Conservation (phyloP, 2,329 filamentous ascomycete species). For the Sporothrix phasma region DNA sequence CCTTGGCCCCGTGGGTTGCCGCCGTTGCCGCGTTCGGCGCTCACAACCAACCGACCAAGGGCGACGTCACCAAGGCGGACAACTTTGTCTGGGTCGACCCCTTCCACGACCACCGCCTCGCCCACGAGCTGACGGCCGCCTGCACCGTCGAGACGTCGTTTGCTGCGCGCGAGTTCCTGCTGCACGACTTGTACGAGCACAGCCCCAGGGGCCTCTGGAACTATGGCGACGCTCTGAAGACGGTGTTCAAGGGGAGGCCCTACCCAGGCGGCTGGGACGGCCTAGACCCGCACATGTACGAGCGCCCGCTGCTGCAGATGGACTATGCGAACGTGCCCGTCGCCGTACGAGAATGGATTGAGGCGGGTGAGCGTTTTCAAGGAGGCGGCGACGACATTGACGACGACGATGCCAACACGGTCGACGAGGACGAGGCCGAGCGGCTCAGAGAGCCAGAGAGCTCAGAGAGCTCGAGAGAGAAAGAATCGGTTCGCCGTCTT, state of each 20-base stretch:
- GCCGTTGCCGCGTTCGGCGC: constrained; percentile 20
- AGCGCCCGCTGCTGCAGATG: constrained; percentile 40
- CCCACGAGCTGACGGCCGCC: constrained; percentile 24
- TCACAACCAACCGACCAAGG: constrained; percentile 21
- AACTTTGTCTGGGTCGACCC: constrained; percentile 35
- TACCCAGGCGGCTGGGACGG: constrained; percentile 46
- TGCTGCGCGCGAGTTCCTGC: constrained; percentile 32
- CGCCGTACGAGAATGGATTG: constrained; percentile 38
- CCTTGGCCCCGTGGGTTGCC: constrained; percentile 6
- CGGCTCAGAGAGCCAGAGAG: too few species aligned
- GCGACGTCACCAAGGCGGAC: constrained; percentile 28
- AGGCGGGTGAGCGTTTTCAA: constrained; percentile 22
- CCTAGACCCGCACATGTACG: constrained; percentile 40
- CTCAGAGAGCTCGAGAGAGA: too few species aligned
- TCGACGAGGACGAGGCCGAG: not conserved
- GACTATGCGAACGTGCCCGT: constrained; percentile 34
- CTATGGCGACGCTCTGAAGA: constrained; percentile 33
- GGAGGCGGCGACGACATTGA: not conserved
- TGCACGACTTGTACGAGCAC: constrained; percentile 32
- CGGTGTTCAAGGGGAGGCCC: constrained; percentile 30
- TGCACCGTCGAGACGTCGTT: constrained; percentile 31
- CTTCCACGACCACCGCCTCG: constrained; percentile 25
- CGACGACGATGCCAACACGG: not conserved
- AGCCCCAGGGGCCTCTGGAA: constrained; percentile 31
- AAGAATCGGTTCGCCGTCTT: constrained; percentile 35